Evolutionary conservation across 768 basidiomycete genomes (phyloP).

Genomic region (Boletus rubescentipes): DNA sequence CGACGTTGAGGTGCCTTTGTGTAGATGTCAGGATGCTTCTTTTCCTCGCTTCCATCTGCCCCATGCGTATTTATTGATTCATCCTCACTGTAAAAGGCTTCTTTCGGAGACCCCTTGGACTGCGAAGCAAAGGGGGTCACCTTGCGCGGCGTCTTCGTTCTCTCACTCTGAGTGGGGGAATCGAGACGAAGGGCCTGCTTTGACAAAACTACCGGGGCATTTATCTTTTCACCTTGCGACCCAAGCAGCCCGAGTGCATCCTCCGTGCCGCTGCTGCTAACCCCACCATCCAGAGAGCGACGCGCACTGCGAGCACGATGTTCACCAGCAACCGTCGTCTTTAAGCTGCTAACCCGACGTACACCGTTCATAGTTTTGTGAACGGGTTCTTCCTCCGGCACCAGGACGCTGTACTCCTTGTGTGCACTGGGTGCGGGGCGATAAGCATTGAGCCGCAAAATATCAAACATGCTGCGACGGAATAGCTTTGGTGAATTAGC

Average conservation of each 20-base stretch:
- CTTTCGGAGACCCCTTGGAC: background rate
- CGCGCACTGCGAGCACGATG: background rate
- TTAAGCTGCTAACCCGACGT: constrained; percentile 1
- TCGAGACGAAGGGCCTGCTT: background rate
- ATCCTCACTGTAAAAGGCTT: background rate
- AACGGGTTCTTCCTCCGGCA: background rate
- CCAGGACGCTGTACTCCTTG: background rate
- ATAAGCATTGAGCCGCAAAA: constrained; percentile 19
- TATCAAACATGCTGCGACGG: constrained; percentile 23
- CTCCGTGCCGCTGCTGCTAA: background rate
- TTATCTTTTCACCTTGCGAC: background rate
- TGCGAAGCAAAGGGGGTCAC: constrained; percentile 13
- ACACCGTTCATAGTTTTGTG: background rate
- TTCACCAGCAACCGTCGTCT: background rate
- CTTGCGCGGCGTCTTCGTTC: background rate
- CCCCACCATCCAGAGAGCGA: background rate
- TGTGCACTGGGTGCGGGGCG: background rate
- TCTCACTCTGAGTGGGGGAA: background rate
- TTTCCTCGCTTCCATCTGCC: background rate
- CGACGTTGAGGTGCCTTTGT: constrained; percentile 19
- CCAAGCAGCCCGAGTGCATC: background rate
- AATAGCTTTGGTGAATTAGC: constrained; percentile 12
- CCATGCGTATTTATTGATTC: background rate
- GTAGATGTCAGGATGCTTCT: constrained; percentile 10
- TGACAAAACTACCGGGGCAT: background rate